These are phyloP conservation scores for Pyrus hybrid DNA, from an alignment of 331 rosid genomes.

Conservation along the genomic window DNA sequence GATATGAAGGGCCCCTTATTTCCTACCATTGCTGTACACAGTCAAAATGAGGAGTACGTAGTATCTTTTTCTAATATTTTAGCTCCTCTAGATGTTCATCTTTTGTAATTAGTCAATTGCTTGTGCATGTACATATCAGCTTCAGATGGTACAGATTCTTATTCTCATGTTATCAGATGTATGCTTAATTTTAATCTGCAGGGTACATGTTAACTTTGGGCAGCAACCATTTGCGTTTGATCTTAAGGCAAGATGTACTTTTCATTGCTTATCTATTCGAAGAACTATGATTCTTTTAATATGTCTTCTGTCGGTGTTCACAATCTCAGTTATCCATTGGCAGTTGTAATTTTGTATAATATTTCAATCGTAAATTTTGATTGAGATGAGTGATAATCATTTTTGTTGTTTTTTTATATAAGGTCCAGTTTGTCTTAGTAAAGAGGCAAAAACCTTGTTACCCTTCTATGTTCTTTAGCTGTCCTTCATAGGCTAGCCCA, in stretches of 20 bases:
- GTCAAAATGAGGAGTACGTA: slow-evolving; percentile 95
- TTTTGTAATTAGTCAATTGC: background rate
- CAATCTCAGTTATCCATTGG: background rate
- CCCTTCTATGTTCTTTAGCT: background rate
- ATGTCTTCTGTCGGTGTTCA: background rate
- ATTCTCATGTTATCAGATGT: slow-evolving; percentile 19
- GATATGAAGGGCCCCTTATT: slow-evolving; percentile 71
- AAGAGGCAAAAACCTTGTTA: background rate
- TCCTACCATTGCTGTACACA: slow-evolving; percentile 94
- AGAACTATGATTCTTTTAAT: background rate
- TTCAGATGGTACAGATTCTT: background rate
- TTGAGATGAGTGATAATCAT: background rate
- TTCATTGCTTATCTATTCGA: background rate
- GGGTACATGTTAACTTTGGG: slow-evolving; percentile 97
- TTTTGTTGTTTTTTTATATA: background rate
- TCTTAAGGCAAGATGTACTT: slow-evolving; percentile 48
- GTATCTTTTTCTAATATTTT: background rate
- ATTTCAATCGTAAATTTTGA: background rate
- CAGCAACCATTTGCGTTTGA: slow-evolving; percentile 85
- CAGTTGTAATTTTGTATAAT: background rate
- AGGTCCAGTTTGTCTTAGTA: background rate
- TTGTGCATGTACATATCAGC: background rate
- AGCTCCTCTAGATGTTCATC: background rate
- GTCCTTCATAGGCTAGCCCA: background rate
- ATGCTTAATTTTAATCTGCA: slow-evolving; percentile 42